A percentile compares a stretch with the other conserved stretches of the same genome.
phyloP scores from a whole-genome alignment of 139 green algal genomes.

The Trebouxia sp. region DNA sequence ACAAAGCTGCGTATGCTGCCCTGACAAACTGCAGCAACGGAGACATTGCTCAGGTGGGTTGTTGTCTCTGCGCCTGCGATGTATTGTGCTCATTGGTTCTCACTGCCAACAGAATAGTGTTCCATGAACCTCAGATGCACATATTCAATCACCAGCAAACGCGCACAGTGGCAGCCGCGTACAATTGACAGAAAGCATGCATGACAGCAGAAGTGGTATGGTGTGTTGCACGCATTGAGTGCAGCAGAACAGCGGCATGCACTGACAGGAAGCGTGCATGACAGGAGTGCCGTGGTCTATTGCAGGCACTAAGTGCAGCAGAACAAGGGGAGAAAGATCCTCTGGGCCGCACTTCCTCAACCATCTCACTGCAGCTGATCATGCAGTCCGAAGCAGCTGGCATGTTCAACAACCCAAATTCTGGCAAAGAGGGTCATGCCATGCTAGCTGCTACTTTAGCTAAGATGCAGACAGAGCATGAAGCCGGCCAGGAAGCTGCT shows the following conservation, averaged over 20 bases:
- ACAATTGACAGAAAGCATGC: too few species aligned
- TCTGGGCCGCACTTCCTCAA: constrained; percentile 3
- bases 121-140: too few species aligned
- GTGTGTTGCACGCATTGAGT: too few species aligned
- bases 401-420: not conserved
- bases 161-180: too few species aligned
- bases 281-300: too few species aligned
- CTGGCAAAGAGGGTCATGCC: constrained; percentile 2
- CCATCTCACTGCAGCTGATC: constrained; percentile 17
- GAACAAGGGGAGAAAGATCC: constrained; percentile 27
- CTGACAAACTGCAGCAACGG: constrained; percentile 27
- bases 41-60: too few species aligned
- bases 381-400: constrained; percentile 18
- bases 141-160: too few species aligned
- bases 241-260: too few species aligned
- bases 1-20: not conserved
- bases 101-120: too few species aligned
- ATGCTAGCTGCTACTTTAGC: constrained; percentile 6
- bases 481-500: not conserved
- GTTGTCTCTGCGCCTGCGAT: too few species aligned
- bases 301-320: constrained; percentile 21
- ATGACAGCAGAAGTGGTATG: too few species aligned
- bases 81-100: constrained; percentile 40
- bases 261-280: too few species aligned
- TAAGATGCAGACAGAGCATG: not conserved